phyloP scores from a whole-genome alignment of 768 basidiomycete genomes.

The Gloeopeniophorella convolvens region DNA sequence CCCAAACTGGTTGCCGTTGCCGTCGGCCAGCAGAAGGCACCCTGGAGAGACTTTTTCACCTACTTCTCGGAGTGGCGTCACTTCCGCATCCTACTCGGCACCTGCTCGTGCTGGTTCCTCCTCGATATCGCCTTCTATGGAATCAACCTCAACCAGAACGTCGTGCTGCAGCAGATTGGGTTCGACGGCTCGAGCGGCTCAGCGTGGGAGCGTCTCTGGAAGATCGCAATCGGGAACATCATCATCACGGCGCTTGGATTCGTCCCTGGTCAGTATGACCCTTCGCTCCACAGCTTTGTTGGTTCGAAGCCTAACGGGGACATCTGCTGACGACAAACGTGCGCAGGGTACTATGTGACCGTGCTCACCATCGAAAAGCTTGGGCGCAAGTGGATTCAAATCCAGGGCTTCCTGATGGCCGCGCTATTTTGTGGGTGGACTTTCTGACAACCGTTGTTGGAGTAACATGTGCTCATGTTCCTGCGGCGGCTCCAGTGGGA shows the following conservation, averaged over 20 bases:
- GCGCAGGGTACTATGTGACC: conserved; percentile 66
- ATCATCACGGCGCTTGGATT: conserved; percentile 73
- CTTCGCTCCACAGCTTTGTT: too few relatives aligned
- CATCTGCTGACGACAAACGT: too few relatives aligned
- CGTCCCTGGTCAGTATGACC: conserved; percentile 73
- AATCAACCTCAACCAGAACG: conserved; percentile 68
- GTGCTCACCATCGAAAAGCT: conserved; percentile 65
- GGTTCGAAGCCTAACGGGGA: too few relatives aligned
- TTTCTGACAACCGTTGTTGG: too few relatives aligned
- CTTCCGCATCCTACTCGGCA: conserved; percentile 59
- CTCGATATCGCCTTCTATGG: conserved; percentile 79
- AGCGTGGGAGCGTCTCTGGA: conserved; percentile 60
- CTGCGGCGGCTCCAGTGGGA: conserved; percentile 38
- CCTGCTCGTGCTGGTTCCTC: conserved; percentile 66
- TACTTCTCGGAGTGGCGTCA: conserved; percentile 76
- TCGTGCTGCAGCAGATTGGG: conserved; percentile 70
- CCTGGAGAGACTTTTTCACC: conserved; percentile 43
- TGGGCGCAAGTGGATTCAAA: conserved; percentile 69
- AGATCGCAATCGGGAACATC: conserved; percentile 58
- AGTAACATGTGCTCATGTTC: not conserved
- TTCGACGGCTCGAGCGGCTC: conserved; percentile 52
- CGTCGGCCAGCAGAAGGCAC: too few relatives aligned
- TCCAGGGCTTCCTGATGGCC: conserved; percentile 67
- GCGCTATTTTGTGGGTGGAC: conserved; percentile 58
- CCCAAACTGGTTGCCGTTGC: too few relatives aligned